Base-by-base conservation (phyloP, 441 rosid species). In the Gossypium davidsonii region DNA sequence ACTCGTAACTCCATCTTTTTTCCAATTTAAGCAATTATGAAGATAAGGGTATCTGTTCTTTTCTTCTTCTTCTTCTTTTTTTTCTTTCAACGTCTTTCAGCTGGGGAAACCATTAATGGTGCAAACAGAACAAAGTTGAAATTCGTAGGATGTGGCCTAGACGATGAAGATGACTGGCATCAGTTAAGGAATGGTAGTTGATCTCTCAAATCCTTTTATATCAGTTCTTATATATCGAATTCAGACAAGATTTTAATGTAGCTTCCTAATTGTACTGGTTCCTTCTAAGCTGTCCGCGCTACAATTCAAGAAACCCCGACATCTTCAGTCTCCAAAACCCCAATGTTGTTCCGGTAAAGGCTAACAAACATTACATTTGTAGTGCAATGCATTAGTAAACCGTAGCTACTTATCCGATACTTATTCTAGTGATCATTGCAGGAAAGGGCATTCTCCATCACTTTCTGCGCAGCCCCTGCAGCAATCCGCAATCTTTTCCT, bases 161-260 rank as follows among this genome's bases (percentile, higher is more conserved):
- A 92, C 42, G 97, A 89, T 72, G 97, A 83, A 80, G 97, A 94
- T 72, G 93, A 86, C 6, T 92, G 97, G 98, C 86, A 85, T 83
- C 97, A 90, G 70, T 87, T 92, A 69, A 85, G 81, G 75, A 89
- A 85, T 78, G 90, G 98, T 94, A 84, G 17, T 31, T 74, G 63
- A 12, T 75, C 73, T 73, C 37, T 57, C 28, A 31, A 31, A 66
- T 56, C 31, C 49, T 42, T 55, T 37, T 39, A 18, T 44, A 14
- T 77, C 58, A 25, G 74, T 58, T 70, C 7, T 70, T 17, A 2
- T 37, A n/a, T 42, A 56, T 21, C n/a, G 61, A 12, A 20, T 46
- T 66, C 12, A 11, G 53, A 17, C 48, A 65, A 71, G 68, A 69
- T 48, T 37, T 44, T 67, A 51, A 56, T 68, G 39, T 72, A 63